Base-by-base conservation (phyloP, 495 filamentous ascomycete species). In the Podospora comata region DNA sequence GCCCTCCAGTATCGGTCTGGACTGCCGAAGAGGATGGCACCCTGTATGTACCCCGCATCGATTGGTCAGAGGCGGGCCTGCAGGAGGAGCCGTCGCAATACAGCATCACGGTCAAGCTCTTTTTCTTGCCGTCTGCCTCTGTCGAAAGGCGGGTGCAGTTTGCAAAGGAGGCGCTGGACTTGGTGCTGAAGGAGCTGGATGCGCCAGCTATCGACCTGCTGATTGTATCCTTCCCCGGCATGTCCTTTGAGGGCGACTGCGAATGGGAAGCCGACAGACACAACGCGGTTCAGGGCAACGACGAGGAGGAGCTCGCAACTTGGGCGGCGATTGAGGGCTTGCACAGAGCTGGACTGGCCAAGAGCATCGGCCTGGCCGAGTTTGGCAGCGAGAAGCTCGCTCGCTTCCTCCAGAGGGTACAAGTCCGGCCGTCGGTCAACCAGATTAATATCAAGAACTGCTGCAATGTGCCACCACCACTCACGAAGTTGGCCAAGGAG, bases 361-460 rank as follows among this genome's bases (percentile, higher is more conserved):
- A 83, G 70, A 87, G 87, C 62, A 84, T 98, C 26, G 96, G 95
- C 0, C 83, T 98, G 13, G 87, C 96, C 56, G 95, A 99, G 75
- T 98, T 97, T 75, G 92, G 94, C 34, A 90, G 84, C 61, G 89
- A 93, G 75, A 88, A 94, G 62, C 79, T 99, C 55, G 78, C 85
- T 2, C 82, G 85, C 9, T 84, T 87, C 65, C 67, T 86, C 18
- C 69, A 77, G 30, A 80, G 85, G 60, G 90, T 91, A 20, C 83
- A 80, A 57, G 81, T 97, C 59, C 89, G 88, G 72, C 96, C 95
- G 11, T 82, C 86, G 2, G 95, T 98, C 27, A 87, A 98, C 79
- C 95, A 99, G 86, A 96, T 99, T 84, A 98, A 98, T 78, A 85
- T 97, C 61, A 91, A 93, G 72, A 93, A 98, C 78, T 97, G 94